Evolutionary conservation across 208 protist species (phyloP).

Genomic region (Borovskyia barvae): DNA sequence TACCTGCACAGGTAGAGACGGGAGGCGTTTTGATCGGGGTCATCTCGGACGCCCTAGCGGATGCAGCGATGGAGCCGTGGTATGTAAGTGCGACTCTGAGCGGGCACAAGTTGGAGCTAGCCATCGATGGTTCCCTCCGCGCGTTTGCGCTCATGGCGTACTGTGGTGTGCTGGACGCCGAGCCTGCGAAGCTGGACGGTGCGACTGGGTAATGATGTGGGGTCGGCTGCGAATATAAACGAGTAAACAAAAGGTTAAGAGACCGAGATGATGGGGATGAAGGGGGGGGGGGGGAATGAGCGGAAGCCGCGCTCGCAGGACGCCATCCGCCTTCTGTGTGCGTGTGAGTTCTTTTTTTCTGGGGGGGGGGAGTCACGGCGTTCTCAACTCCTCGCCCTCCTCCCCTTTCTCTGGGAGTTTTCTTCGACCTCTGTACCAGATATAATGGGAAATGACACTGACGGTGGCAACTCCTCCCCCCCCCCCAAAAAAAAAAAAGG

Average conservation of each 20-base stretch:
- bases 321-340: too few relatives aligned
- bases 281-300: conserved; percentile 5
- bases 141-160: conserved; percentile 77
- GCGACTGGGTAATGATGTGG: too few relatives aligned
- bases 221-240: too few relatives aligned
- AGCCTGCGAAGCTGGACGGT: neutral
- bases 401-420: too few relatives aligned
- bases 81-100: conserved; percentile 84
- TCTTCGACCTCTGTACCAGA: too few relatives aligned
- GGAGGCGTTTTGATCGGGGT: conserved; percentile 70
- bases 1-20: conserved; percentile 44
- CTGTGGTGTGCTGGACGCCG: conserved; percentile 38
- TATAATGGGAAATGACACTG: too few relatives aligned
- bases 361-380: too few relatives aligned
- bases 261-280: conserved; percentile 1
- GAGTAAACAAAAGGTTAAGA: neutral
- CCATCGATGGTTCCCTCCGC: conserved; percentile 77
- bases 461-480: too few relatives aligned
- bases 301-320: too few relatives aligned
- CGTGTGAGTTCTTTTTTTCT: too few relatives aligned
- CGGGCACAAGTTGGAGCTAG: conserved; percentile 77
- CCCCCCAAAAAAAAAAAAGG: conserved; percentile 6
- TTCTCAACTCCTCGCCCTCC: too few relatives aligned
- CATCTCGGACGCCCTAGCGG: conserved; percentile 20
- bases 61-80: conserved; percentile 33